Conservation (phyloP, 768 basidiomycete genomes). For the Mrakia hoshinonis region DNA sequence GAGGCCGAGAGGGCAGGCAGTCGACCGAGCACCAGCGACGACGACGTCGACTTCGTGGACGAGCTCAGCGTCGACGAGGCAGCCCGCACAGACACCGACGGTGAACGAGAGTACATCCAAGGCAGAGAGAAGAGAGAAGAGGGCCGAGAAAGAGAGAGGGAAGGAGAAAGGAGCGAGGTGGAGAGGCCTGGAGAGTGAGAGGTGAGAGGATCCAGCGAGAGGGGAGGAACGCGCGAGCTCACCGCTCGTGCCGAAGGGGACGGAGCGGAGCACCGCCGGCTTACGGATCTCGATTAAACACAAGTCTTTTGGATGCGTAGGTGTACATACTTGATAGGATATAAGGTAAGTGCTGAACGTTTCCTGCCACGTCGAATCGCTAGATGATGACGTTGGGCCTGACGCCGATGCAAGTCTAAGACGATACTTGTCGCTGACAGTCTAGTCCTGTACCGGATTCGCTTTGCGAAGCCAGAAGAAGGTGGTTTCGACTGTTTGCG, state of each 20-base stretch:
- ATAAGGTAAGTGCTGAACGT: too few species aligned
- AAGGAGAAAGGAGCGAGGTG: not conserved
- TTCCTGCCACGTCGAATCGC: too few species aligned
- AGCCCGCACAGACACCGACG: not conserved
- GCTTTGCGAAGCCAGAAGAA: not conserved
- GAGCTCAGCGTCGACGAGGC: not conserved
- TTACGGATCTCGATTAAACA: too few species aligned
- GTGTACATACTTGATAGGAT: too few species aligned
- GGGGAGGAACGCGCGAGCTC: not conserved
- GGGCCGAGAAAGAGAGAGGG: not conserved
- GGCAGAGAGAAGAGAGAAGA: not conserved
- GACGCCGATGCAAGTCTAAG: too few species aligned
- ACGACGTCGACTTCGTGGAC: not conserved
- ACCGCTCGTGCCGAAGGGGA: not conserved
- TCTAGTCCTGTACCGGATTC: not conserved
- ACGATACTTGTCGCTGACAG: too few species aligned
- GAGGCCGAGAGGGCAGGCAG: not conserved
- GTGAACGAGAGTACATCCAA: not conserved
- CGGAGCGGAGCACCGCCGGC: too few species aligned
- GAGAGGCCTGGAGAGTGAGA: not conserved
- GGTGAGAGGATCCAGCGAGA: not conserved
- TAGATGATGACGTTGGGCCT: too few species aligned
- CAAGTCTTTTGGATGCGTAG: too few species aligned
- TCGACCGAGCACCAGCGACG: slow-evolving; percentile 1
- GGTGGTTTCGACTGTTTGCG: not conserved